Conservation (phyloP, 1,284 basidiomycete genomes). For the Fistulina hepatica region DNA sequence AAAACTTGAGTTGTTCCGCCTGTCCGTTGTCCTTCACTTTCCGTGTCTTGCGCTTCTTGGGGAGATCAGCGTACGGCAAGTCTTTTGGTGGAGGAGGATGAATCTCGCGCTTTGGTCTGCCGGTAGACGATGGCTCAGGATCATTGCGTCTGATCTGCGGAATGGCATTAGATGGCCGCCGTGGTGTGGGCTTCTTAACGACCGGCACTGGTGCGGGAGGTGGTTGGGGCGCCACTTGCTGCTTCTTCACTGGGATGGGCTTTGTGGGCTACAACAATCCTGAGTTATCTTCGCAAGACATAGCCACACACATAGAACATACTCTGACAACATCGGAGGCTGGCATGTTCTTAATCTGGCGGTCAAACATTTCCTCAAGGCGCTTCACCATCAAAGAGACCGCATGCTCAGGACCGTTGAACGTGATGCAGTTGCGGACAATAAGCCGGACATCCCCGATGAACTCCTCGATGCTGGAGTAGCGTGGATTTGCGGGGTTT, state of each 20-base stretch:
- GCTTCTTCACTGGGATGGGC: constrained; percentile 42
- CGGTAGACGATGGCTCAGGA: constrained; percentile 29
- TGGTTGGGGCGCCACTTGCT: constrained; percentile 30
- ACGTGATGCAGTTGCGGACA: constrained; percentile 81
- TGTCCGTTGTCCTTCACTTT: constrained; percentile 56
- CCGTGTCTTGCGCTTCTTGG: constrained; percentile 55
- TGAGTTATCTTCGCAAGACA: constrained; percentile 11
- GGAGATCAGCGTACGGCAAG: constrained; percentile 72
- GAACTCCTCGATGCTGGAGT: constrained; percentile 68
- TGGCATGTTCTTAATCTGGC: constrained; percentile 79
- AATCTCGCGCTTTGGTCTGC: constrained; percentile 94
- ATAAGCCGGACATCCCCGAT: constrained; percentile 75
- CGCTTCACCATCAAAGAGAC: constrained; percentile 73
- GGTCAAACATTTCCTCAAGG: constrained; percentile 81
- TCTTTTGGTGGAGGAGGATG: constrained; percentile 93
- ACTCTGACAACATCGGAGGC: constrained; percentile 51
- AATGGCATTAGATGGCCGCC: constrained; percentile 72
- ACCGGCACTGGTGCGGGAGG: constrained; percentile 29
- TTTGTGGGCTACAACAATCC: constrained; percentile 30
- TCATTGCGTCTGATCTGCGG: constrained; percentile 51
- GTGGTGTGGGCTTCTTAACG: constrained; percentile 41
- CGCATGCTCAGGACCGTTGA: constrained; percentile 87
- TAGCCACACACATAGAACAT: constrained; percentile 23
- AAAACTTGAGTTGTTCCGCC: constrained; percentile 83
- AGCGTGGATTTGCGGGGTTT: constrained; percentile 62